Evolutionary conservation across 768 basidiomycete species (phyloP), one percentile per base, ranked within the genome.

Genomic region (Boletus rufocinnamomeus): DNA sequence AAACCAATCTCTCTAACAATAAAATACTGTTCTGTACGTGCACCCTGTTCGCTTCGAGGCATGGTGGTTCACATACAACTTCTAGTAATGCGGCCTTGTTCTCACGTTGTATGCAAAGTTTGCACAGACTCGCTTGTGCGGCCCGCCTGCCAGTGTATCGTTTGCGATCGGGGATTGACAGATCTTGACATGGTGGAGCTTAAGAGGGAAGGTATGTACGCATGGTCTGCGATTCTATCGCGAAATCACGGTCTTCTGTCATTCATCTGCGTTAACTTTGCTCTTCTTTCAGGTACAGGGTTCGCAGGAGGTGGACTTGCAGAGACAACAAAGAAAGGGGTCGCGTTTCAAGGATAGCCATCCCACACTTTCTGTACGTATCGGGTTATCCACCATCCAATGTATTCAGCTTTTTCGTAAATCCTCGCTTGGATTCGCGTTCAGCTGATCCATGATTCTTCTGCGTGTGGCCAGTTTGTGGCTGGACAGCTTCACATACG

Each of bases 221-320:
- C 28, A 8, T 50, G 7, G 4, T 23, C 32, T 19, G 6, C 30
- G 19, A 17, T 30, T 27, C 32, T 27, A 28, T 50, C 11, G 28
- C 34, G 14, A 45, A 11, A 32, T 6, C 28, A 17, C 9, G 32
- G 23, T 38, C 13, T 34, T 46, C 13, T 13, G 6, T 28, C 27
- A 23, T 52, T 37, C 25, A 6, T 46, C 41, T 40, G 19, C 27
- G 16, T 46, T 61, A 25, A 68, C 52, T 21, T 54, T 27, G 17
- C 35, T 46, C 23, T 46, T 49, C 45, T 40, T 50, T 30, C 55
- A 93, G 91, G 93, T 27, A 98, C 95, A 11, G 95, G 95, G 0
- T 98, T 91, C 68, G 94, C 95, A 9, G 90, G 91, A 53, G 95
- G 95, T n/a, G 95, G 95, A 7, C 74, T 93, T 63, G 93, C 94